phyloP scores from a whole-genome alignment of 1,284 basidiomycete genomes.

The Ceratobasidium papillatum region DNA sequence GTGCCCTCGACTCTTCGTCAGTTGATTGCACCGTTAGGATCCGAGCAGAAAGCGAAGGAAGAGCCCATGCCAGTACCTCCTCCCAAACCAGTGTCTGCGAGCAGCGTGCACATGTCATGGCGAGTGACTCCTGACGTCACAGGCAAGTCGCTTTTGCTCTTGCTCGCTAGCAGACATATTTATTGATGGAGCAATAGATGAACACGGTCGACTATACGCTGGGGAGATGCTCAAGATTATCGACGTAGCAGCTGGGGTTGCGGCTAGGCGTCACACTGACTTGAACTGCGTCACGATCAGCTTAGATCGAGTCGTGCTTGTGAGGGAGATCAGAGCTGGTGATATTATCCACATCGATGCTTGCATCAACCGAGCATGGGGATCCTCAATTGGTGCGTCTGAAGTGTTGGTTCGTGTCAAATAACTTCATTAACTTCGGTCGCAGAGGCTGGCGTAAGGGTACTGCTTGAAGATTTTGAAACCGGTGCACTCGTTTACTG shows the following conservation, averaged over 20 bases:
- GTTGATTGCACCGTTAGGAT: not conserved
- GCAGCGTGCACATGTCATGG: constrained; percentile 36
- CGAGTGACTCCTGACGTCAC: constrained; percentile 43
- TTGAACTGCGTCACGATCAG: constrained; percentile 52
- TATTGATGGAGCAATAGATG: constrained; percentile 40
- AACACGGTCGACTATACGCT: constrained; percentile 49
- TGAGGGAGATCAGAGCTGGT: constrained; percentile 47
- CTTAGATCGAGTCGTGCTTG: constrained; percentile 50
- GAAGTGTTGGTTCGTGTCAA: not conserved
- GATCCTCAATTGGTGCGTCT: constrained; percentile 43
- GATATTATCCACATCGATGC: constrained; percentile 51
- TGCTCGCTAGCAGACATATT: not conserved
- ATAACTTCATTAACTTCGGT: constrained; percentile 41
- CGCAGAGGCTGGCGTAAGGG: constrained; percentile 53
- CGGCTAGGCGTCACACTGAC: constrained; percentile 52
- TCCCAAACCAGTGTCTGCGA: constrained; percentile 32
- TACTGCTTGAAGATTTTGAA: constrained; percentile 49
- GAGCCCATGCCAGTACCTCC: not conserved
- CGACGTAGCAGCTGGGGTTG: constrained; percentile 54
- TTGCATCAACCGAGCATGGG: constrained; percentile 54
- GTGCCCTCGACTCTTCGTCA: constrained; percentile 12
- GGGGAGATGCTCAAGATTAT: constrained; percentile 54
- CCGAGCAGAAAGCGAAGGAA: constrained; percentile 4
- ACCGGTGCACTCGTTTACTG: constrained; percentile 49
- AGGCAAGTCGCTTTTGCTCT: constrained; percentile 12